Conservation (phyloP, 148 eudicot genomes). For the Mesembryanthemum crystallinum region DNA sequence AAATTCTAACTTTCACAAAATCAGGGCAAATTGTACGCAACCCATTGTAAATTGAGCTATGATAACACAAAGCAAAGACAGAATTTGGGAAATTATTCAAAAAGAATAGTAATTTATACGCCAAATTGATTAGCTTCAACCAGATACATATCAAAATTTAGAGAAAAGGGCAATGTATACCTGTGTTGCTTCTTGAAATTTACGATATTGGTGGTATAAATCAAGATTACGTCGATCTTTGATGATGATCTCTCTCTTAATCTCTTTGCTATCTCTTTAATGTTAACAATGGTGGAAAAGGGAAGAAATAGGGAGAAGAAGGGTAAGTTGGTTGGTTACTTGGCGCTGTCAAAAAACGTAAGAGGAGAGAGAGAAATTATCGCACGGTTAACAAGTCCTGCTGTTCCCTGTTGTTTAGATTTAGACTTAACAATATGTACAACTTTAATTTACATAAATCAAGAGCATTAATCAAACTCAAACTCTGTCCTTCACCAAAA, state of each 20-base stretch:
- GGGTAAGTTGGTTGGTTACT: background rate
- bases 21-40: background rate
- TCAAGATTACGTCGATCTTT: background rate
- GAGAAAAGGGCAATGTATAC: background rate
- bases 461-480: too few relatives aligned
- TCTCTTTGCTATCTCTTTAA: background rate
- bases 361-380: background rate
- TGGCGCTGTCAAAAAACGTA: too few relatives aligned
- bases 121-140: background rate
- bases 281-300: background rate
- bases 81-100: background rate
- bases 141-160: background rate
- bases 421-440: too few relatives aligned
- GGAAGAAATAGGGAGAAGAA: background rate
- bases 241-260: background rate
- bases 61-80: slow-evolving; percentile 1
- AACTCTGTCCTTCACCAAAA: too few relatives aligned
- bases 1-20: slow-evolving; percentile 8
- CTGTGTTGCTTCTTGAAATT: background rate
- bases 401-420: too few relatives aligned
- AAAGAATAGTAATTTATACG: background rate
- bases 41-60: slow-evolving; percentile 1
- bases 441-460: too few relatives aligned
- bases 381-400: background rate
- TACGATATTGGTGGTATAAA: background rate